Evolutionary conservation across 805 yeast species (phyloP).

Genomic region (Candida methanosorbosa): DNA sequence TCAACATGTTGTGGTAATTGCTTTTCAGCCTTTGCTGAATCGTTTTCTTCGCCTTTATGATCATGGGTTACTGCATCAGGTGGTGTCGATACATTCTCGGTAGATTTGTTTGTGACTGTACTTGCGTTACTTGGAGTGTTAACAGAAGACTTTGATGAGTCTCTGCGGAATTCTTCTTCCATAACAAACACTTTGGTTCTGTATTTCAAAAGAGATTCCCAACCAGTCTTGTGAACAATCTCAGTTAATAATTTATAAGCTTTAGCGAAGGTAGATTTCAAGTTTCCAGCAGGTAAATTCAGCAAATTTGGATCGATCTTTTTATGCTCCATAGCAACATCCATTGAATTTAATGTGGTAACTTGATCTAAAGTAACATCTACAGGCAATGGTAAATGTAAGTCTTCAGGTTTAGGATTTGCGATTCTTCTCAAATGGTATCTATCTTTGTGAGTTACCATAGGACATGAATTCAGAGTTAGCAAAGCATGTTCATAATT

Average conservation of each 20-base stretch:
- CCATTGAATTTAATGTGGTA: conserved; percentile 54
- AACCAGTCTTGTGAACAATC: conserved; percentile 58
- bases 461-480: conserved; percentile 73
- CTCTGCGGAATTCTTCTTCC: conserved; percentile 49
- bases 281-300: conserved; percentile 60
- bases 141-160: conserved; percentile 2
- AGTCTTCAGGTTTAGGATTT: conserved; percentile 39
- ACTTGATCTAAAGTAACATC: conserved; percentile 70
- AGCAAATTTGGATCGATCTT: conserved; percentile 53
- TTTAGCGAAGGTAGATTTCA: conserved; percentile 47
- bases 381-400: conserved; percentile 70
- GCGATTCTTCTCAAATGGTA: conserved; percentile 53
- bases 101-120: conserved; percentile 2
- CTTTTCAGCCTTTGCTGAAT: conserved; percentile 1
- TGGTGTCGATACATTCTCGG: conserved; percentile 1
- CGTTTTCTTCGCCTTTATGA: too few species aligned
- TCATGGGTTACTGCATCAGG: conserved; percentile 21
- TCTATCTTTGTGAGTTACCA: conserved; percentile 66
- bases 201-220: conserved; percentile 56
- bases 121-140: conserved; percentile 8
- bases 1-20: conserved; percentile 19
- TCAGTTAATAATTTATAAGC: conserved; percentile 57
- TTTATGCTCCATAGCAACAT: conserved; percentile 57
- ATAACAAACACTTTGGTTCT: conserved; percentile 63
- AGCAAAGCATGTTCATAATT: conserved; percentile 66